Percentiles rank a stretch among this genome's conserved stretches.
phyloP scores from a whole-genome alignment of 2,329 filamentous ascomycete species.

The Fusarium scirpi region DNA sequence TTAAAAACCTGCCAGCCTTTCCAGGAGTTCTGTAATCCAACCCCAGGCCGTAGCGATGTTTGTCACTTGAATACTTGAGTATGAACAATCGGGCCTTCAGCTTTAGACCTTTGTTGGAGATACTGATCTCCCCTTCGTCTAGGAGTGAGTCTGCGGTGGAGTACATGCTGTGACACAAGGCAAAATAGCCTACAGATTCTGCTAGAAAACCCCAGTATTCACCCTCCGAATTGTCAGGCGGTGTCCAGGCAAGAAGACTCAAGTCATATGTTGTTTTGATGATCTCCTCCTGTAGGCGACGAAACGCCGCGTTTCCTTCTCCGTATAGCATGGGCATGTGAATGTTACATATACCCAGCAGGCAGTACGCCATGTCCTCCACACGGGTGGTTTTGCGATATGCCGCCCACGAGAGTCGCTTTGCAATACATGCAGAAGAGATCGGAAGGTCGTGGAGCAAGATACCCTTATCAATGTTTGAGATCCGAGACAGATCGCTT shows the following conservation, averaged over 20 bases:
- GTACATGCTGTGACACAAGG: not conserved
- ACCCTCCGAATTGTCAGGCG: not conserved
- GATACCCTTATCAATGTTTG: not conserved
- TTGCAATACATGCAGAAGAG: not conserved
- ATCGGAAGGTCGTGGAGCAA: rapidly evolving
- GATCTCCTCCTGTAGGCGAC: constrained; percentile 24
- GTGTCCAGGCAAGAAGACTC: not conserved
- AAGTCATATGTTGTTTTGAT: constrained; percentile 1
- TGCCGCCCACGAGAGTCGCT: constrained; percentile 22
- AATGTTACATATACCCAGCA: constrained; percentile 14
- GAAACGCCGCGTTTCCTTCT: constrained; percentile 9
- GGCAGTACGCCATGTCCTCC: constrained; percentile 21
- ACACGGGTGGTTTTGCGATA: not conserved
- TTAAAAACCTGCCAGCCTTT: not conserved
- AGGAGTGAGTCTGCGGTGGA: not conserved
- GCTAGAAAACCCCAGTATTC: not conserved
- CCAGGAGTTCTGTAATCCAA: not conserved
- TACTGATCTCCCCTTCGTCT: not conserved
- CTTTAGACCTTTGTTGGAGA: not conserved
- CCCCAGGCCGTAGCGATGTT: not conserved
- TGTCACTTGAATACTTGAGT: not conserved
- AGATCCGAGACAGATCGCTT: not conserved
- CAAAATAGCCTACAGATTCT: not conserved
- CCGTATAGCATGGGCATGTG: constrained; percentile 27
- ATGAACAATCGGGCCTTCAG: not conserved